Percentiles rank a stretch among this genome's conserved stretches.
Evolutionary conservation across 176 grass and related monocot species (phyloP).

Genomic region (Elaeis guineensis): DNA sequence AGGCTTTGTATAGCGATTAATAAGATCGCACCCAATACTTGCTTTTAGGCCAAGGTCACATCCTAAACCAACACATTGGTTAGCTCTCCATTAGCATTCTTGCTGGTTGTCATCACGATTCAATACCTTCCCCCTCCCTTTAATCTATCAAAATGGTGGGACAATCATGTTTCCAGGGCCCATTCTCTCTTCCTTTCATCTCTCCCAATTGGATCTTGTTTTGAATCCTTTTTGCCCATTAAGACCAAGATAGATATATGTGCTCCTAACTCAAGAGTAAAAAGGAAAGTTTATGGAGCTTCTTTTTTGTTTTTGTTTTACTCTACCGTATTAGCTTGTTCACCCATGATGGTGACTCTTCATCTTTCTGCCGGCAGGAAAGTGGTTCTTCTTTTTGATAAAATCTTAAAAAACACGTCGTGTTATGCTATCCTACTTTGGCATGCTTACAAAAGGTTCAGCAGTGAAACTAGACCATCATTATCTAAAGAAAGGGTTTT

Average conservation of each 20-base stretch:
- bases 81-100: too few species aligned
- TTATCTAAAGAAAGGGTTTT: background rate
- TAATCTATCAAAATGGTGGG: too few species aligned
- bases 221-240: background rate
- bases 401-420: background rate
- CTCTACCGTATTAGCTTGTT: background rate
- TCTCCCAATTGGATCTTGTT: background rate
- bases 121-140: too few species aligned
- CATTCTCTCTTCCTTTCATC: background rate
- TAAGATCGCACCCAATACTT: too few species aligned
- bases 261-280: background rate
- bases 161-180: too few species aligned
- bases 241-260: background rate
- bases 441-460: background rate
- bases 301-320: background rate
- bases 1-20: too few species aligned
- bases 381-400: background rate
- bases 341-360: constrained; percentile 6
- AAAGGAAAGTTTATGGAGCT: background rate
- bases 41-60: too few species aligned
- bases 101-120: too few species aligned
- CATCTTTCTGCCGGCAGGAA: background rate
- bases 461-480: background rate
- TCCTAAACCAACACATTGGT: too few species aligned
- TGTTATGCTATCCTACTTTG: background rate